phyloP scores from a whole-genome alignment of 2,329 filamentous ascomycete species.

The Chrysosporium keratinophilum region DNA sequence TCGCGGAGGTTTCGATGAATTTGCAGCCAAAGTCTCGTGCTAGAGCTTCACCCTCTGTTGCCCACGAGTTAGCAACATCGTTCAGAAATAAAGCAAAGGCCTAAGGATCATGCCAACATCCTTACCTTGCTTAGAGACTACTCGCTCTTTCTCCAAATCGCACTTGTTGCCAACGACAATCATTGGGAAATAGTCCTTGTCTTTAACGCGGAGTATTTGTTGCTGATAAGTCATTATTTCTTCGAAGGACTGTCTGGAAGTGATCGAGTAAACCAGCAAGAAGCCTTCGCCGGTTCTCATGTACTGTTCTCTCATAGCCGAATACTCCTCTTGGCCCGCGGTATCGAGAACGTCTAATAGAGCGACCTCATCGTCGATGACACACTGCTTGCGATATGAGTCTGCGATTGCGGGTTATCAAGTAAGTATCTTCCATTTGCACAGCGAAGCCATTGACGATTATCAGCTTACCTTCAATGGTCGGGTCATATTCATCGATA shows the following conservation, averaged over 20 bases:
- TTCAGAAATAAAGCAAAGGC: neutral
- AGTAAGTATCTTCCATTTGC: neutral
- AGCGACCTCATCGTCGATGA: slow-evolving; percentile 96
- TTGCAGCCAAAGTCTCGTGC: slow-evolving; percentile 87
- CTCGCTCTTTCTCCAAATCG: slow-evolving; percentile 86
- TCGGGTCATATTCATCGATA: slow-evolving; percentile 98
- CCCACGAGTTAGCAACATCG: neutral
- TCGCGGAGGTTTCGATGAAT: slow-evolving; percentile 98
- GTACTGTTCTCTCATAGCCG: slow-evolving; percentile 98
- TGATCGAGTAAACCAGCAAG: slow-evolving; percentile 95
- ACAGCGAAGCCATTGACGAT: slow-evolving; percentile 14
- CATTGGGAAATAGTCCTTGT: slow-evolving; percentile 99
- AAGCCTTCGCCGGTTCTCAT: slow-evolving; percentile 99
- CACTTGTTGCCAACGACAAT: slow-evolving; percentile 99
- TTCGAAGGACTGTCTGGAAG: slow-evolving; percentile 91
- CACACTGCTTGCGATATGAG: slow-evolving; percentile 98
- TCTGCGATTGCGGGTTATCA: slow-evolving; percentile 47
- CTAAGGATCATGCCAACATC: slow-evolving; percentile 13
- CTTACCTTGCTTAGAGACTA: slow-evolving; percentile 84
- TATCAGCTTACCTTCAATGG: slow-evolving; percentile 69
- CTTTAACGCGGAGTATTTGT: slow-evolving; percentile 96
- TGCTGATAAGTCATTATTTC: slow-evolving; percentile 98
- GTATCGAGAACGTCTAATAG: slow-evolving; percentile 97
- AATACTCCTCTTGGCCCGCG: slow-evolving; percentile 97
- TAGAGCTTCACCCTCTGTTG: slow-evolving; percentile 74